A percentile compares a stretch with the other conserved stretches of the same genome.
Evolutionary conservation across 1,284 basidiomycete species (phyloP).

Genomic region (Schizophyllum commune): DNA sequence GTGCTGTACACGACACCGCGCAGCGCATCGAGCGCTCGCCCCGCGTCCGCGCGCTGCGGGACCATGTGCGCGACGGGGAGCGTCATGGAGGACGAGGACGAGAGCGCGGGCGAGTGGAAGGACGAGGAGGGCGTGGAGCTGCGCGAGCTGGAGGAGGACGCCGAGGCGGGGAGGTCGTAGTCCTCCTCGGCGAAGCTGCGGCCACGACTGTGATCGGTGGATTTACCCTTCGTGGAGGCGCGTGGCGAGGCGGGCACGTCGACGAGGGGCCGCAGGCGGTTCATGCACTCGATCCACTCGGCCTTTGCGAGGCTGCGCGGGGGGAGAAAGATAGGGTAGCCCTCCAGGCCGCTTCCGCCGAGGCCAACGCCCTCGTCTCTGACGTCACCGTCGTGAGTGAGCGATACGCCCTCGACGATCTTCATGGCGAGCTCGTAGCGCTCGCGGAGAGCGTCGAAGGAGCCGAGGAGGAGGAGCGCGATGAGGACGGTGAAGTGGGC

Average conservation of each 20-base stretch:
- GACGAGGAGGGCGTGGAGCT: slow-evolving; percentile 10
- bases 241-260: slow-evolving; percentile 36
- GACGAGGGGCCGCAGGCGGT: slow-evolving; percentile 61
- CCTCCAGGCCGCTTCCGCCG: slow-evolving; percentile 49
- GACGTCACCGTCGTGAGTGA: background rate
- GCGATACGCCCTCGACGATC: slow-evolving; percentile 41
- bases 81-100: background rate
- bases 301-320: slow-evolving; percentile 80
- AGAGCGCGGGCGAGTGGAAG: slow-evolving; percentile 14
- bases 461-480: slow-evolving; percentile 64
- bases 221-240: slow-evolving; percentile 10
- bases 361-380: background rate
- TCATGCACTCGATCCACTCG: slow-evolving; percentile 74
- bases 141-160: slow-evolving; percentile 1
- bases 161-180: slow-evolving; percentile 16
- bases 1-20: slow-evolving; percentile 17
- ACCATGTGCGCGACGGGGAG: background rate
- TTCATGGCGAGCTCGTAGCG: slow-evolving; percentile 56
- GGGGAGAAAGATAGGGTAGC: slow-evolving; percentile 76
- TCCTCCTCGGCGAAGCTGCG: slow-evolving; percentile 9
- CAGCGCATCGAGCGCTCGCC: slow-evolving; percentile 12
- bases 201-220: background rate
- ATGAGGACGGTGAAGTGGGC: slow-evolving; percentile 72
- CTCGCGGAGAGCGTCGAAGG: slow-evolving; percentile 51
- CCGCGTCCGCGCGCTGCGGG: slow-evolving; percentile 11